phyloP scores from a whole-genome alignment of 805 yeast genomes.

The Diddensiella transvaalensis region DNA sequence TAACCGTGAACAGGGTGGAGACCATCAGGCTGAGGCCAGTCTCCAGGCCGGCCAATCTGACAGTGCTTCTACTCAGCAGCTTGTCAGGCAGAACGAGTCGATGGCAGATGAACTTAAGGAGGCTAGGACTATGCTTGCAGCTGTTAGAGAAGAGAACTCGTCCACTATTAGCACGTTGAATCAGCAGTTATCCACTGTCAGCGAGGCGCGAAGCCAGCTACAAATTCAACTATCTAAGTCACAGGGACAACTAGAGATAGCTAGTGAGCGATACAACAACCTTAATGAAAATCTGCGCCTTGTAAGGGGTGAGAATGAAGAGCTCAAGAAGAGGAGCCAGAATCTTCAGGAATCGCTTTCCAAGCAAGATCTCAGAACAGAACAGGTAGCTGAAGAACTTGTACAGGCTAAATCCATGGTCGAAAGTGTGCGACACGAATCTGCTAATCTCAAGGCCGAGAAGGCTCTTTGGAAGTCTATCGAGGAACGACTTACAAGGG shows the following conservation, averaged over 20 bases:
- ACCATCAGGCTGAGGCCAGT: not conserved
- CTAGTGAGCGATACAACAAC: slow-evolving; percentile 48
- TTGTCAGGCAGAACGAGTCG: slow-evolving; percentile 21
- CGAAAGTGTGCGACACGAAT: slow-evolving; percentile 43
- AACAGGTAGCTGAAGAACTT: slow-evolving; percentile 50
- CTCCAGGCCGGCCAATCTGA: not conserved
- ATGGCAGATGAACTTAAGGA: slow-evolving; percentile 30
- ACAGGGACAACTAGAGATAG: slow-evolving; percentile 50
- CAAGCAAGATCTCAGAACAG: slow-evolving; percentile 48
- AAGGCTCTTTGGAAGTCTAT: slow-evolving; percentile 46
- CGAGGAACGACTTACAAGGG: slow-evolving; percentile 50
- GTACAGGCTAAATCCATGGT: slow-evolving; percentile 47
- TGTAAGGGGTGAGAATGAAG: slow-evolving; percentile 44
- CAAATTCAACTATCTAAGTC: slow-evolving; percentile 50
- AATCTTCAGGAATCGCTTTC: slow-evolving; percentile 42
- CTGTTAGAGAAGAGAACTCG: slow-evolving; percentile 40
- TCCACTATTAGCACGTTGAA: slow-evolving; percentile 48
- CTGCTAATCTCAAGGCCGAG: slow-evolving; percentile 53
- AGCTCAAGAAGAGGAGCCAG: slow-evolving; percentile 39
- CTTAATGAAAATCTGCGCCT: slow-evolving; percentile 40
- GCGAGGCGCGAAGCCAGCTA: slow-evolving; percentile 44
- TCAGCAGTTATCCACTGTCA: slow-evolving; percentile 40
- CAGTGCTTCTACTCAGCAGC: slow-evolving; percentile 12
- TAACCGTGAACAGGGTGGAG: slow-evolving; percentile 9
- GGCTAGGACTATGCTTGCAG: slow-evolving; percentile 36